phyloP scores from a whole-genome alignment of 768 basidiomycete genomes.

The Pisolithus orientalis region DNA sequence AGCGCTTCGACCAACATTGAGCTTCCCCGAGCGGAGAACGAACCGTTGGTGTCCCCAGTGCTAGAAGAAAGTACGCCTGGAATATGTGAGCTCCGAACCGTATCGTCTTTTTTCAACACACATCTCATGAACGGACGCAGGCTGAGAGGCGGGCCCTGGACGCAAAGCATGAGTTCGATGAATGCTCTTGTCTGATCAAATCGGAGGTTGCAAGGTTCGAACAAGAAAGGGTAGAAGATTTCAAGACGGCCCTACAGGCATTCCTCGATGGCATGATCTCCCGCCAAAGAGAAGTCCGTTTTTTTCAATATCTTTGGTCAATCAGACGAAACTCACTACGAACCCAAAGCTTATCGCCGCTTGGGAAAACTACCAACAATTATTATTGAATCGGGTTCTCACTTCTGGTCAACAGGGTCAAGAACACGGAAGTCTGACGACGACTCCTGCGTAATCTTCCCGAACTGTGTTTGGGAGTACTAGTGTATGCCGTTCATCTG shows the following conservation, averaged over 20 bases:
- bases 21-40: no score
- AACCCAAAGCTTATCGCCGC: conserved; percentile 54
- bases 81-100: no score
- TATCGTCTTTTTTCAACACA: no score
- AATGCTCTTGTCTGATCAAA: conserved; percentile 83
- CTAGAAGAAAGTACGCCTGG: no score
- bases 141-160: conserved; percentile 82
- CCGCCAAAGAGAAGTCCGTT: conserved; percentile 70
- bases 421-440: not conserved
- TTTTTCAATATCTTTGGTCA: no score
- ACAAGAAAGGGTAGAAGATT: conserved; percentile 88
- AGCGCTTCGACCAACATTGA: no score
- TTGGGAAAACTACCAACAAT: conserved; percentile 82
- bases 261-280: conserved; percentile 86
- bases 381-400: conserved; percentile 47
- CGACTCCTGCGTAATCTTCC: not conserved
- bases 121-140: conserved; percentile 31
- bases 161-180: conserved; percentile 83
- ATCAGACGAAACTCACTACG: conserved; percentile 1
- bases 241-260: conserved; percentile 74
- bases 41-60: no score
- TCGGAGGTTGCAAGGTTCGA: conserved; percentile 88
- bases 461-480: not conserved
- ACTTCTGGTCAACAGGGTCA: not conserved
- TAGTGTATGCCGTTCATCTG: no score